These are phyloP conservation scores for Psilocybe cyanescens DNA, from an alignment of 768 basidiomycete genomes.

Conservation along the genomic window DNA sequence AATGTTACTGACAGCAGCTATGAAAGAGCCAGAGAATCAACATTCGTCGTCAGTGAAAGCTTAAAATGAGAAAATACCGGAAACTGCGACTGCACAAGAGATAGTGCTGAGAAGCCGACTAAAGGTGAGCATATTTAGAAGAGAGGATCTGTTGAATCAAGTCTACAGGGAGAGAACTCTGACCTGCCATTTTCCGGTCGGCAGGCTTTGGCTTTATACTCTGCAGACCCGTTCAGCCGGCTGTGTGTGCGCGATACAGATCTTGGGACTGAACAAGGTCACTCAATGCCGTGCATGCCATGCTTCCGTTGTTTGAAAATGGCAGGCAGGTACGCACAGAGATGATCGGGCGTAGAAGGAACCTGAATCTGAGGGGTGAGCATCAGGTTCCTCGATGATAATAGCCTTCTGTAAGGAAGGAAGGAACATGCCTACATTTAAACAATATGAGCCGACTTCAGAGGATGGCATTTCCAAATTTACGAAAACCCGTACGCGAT, in stretches of 20 bases:
- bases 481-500: slow-evolving; percentile 20
- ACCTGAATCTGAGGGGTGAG: slow-evolving; percentile 14
- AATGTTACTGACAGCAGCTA: slow-evolving; percentile 25
- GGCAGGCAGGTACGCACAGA: slow-evolving; percentile 30
- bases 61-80: slow-evolving; percentile 16
- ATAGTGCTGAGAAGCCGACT: slow-evolving; percentile 18
- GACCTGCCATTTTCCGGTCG: slow-evolving; percentile 16
- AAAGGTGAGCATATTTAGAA: slow-evolving; percentile 17
- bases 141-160: slow-evolving; percentile 7
- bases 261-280: slow-evolving; percentile 24
- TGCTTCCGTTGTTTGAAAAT: slow-evolving; percentile 24
- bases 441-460: slow-evolving; percentile 7
- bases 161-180: slow-evolving; percentile 17
- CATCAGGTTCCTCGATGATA: slow-evolving; percentile 23
- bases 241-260: slow-evolving; percentile 16
- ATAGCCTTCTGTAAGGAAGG: slow-evolving; percentile 19
- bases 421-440: slow-evolving; percentile 14
- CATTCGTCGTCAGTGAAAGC: background rate
- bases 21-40: background rate
- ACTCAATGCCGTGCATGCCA: slow-evolving; percentile 21
- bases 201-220: slow-evolving; percentile 23
- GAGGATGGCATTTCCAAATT: slow-evolving; percentile 1
- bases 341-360: slow-evolving; percentile 27
- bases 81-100: slow-evolving; percentile 23
- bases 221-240: slow-evolving; percentile 10